Evolutionary conservation across 805 yeast species (phyloP), one percentile per base, ranked within the genome.

Genomic region (Pachysolen tannophilus): DNA sequence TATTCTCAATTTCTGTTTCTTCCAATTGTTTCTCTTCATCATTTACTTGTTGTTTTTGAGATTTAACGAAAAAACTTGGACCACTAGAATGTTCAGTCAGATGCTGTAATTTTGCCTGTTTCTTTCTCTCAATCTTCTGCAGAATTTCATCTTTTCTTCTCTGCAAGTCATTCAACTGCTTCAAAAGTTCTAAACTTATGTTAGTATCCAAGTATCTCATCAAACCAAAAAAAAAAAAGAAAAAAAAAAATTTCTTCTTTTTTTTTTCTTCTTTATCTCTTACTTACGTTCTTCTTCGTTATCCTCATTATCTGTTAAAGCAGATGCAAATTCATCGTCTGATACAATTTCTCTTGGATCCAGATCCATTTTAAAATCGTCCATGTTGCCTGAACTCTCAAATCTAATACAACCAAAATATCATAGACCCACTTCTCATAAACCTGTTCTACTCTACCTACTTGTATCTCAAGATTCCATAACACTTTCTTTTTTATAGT

Each of bases 261-360:
- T 20, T 19, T 14, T 30, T 8, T 21, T 21, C 8, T 8, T 19
- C 13, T n/a, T 11, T 13, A 18, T 19, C 13, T 29, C 24, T 18
- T 29, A 33, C 32, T 4, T 23, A 21, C 37, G 30, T 21, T 36
- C 33, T n/a, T 32, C 36, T 15, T 37, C 40, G n/a, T n/a, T n/a
- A 23, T 19, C 20, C 13, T 37, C 40, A 15, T 25, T 20, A 19
- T 37, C 40, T 4, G 40, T 37, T 10, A 37, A 25, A 10, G 17
- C 32, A 4, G 33, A 29, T 10, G 25, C 33, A 14, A 21, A 26
- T 20, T 28, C 32, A 29, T 37, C 37, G 10, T 21, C 17, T 20
- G 16, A 17, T 9, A 26, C n/a, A 6, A n/a, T 10, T 32, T 37
- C 40, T 20, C 40, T n/a, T 4, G 40, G 40, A 29, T 37, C 40